Percentiles rank a stretch among this genome's conserved stretches.
phyloP scores from a whole-genome alignment of 352 stramenopile species.

The Phytopythium cucurbitacearum region DNA sequence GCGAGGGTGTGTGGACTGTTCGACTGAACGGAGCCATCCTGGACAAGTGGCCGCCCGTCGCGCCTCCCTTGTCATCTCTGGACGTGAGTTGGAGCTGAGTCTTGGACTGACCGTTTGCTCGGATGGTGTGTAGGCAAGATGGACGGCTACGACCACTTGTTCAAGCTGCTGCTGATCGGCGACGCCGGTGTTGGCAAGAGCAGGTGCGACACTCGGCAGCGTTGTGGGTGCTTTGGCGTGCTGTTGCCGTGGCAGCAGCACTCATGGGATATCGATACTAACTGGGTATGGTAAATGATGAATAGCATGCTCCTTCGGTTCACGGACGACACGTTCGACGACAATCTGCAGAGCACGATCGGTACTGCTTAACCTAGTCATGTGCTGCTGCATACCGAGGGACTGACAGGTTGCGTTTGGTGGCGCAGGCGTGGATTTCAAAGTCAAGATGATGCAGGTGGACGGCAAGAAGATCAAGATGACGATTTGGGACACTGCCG shows the following conservation, averaged over 20 bases:
- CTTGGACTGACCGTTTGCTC: background rate
- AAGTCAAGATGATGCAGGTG: constrained; percentile 97
- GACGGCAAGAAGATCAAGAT: constrained; percentile 96
- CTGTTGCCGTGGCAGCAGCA: background rate
- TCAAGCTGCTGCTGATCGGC: constrained; percentile 98
- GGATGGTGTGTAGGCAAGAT: constrained; percentile 20
- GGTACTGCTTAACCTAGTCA: constrained; percentile 37
- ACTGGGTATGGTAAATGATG: background rate
- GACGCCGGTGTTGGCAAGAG: constrained; percentile 98
- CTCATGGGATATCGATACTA: background rate
- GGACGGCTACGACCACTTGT: constrained; percentile 96
- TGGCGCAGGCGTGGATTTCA: constrained; percentile 90
- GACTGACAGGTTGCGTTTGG: constrained; percentile 4
- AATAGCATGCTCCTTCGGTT: constrained; percentile 96
- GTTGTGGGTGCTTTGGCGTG: background rate
- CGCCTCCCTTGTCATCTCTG: too few species aligned
- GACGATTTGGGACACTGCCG: constrained; percentile 98
- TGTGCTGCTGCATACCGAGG: background rate
- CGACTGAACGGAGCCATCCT: too few species aligned
- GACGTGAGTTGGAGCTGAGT: background rate
- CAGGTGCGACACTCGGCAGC: constrained; percentile 46
- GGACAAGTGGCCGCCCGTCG: too few species aligned
- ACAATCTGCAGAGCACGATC: constrained; percentile 97
- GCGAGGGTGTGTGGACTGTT: too few species aligned
- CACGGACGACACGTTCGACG: constrained; percentile 97